These are phyloP conservation scores for Macrotyloma uniflorum DNA, from an alignment of 306 rosid species.

Conservation along the genomic window DNA sequence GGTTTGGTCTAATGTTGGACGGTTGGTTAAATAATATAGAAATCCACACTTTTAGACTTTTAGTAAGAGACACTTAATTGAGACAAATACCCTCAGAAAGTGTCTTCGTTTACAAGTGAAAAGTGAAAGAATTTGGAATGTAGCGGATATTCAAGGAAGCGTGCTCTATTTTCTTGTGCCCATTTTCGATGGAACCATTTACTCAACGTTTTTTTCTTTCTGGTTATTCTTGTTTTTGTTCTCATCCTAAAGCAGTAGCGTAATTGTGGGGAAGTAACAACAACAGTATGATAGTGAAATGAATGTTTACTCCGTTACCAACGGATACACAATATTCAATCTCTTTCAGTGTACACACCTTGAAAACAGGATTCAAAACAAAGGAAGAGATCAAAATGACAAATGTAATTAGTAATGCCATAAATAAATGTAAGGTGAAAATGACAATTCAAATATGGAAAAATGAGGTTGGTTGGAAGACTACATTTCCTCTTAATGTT, in stretches of 20 bases:
- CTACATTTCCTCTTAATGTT: background rate
- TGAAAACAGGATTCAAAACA: background rate
- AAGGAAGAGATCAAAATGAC: background rate
- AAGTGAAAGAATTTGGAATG: constrained; percentile 10
- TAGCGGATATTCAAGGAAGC: constrained; percentile 23
- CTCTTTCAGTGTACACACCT: background rate
- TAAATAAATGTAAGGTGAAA: background rate
- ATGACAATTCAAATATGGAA: background rate
- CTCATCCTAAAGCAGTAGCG: background rate
- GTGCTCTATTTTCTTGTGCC: background rate
- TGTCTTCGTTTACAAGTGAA: constrained; percentile 24
- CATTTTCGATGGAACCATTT: background rate
- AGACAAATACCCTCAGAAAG: constrained; percentile 34
- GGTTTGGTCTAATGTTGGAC: constrained; percentile 36
- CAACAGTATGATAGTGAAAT: background rate
- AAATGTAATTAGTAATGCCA: background rate
- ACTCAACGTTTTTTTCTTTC: background rate
- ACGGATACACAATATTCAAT: background rate
- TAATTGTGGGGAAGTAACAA: constrained; percentile 17
- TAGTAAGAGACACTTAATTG: constrained; percentile 33
- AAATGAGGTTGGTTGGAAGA: background rate
- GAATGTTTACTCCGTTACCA: background rate
- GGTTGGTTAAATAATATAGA: constrained; percentile 20
- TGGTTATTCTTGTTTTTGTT: background rate
- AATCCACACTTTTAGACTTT: constrained; percentile 29